These are phyloP conservation scores for Blastobotrys terrestris DNA, from an alignment of 805 yeast species.

Conservation along the genomic window DNA sequence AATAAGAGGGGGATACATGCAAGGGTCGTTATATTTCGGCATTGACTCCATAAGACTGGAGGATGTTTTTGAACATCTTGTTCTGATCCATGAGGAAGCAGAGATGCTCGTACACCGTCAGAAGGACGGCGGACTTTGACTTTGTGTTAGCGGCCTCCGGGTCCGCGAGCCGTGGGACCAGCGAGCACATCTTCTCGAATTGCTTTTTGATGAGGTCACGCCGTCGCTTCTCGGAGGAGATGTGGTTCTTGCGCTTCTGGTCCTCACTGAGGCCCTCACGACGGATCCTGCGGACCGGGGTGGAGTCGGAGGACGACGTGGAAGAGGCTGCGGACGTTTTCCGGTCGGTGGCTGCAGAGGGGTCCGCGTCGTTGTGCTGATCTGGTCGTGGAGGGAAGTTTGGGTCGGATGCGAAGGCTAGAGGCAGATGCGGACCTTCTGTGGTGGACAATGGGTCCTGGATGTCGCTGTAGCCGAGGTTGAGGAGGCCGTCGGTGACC, in stretches of 20 bases:
- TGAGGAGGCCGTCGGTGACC: conserved; percentile 19
- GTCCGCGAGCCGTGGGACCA: conserved; percentile 30
- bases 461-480: not conserved
- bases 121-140: conserved; percentile 25
- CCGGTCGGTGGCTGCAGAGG: not conserved
- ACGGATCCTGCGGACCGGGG: conserved; percentile 1
- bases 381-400: conserved; percentile 6
- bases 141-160: conserved; percentile 6
- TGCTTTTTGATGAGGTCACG: conserved; percentile 34
- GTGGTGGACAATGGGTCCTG: not conserved
- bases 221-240: conserved; percentile 35
- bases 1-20: not conserved
- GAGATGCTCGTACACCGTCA: conserved; percentile 24
- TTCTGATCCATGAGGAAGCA: conserved; percentile 22
- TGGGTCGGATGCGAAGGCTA: conserved; percentile 10
- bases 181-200: conserved; percentile 31
- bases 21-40: not conserved
- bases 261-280: conserved; percentile 30
- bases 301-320: conserved; percentile 1
- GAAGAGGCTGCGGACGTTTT: not conserved
- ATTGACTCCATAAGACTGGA: not conserved
- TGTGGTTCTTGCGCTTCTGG: conserved; percentile 35
- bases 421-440: conserved; percentile 6
- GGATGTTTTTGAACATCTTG: conserved; percentile 10
- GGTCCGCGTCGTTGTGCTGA: not conserved